A percentile compares a stretch with the other conserved stretches of the same genome.
Conservation (phyloP, 306 rosid species). For the Sindora glabra region DNA sequence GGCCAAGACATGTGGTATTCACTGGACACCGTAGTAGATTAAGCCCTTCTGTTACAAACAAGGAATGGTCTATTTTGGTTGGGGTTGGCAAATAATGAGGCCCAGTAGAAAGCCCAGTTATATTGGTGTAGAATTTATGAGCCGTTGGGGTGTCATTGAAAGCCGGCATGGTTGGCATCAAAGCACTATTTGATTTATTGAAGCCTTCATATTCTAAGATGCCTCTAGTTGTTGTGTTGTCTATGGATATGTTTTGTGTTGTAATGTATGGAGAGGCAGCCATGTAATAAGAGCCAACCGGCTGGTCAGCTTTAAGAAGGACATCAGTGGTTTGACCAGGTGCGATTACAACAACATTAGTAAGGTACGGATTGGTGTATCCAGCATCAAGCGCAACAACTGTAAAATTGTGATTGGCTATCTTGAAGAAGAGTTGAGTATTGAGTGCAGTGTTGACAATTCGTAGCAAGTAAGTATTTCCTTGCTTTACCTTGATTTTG, state of each 20-base stretch:
- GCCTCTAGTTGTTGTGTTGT: slow-evolving; percentile 31
- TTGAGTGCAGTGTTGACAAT: slow-evolving; percentile 58
- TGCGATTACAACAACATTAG: slow-evolving; percentile 30
- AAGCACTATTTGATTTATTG: not conserved
- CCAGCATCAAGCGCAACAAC: slow-evolving; percentile 57
- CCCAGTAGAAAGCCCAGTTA: slow-evolving; percentile 25
- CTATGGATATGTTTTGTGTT: not conserved
- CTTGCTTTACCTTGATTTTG: slow-evolving; percentile 30
- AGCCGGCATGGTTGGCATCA: slow-evolving; percentile 39
- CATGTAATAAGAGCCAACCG: slow-evolving; percentile 52
- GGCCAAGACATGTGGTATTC: not conserved
- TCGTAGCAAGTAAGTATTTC: slow-evolving; percentile 53
- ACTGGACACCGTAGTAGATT: slow-evolving; percentile 14
- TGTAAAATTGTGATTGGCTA: slow-evolving; percentile 56
- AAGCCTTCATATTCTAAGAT: slow-evolving; percentile 26
- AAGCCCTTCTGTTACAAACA: slow-evolving; percentile 44
- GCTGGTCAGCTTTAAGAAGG: slow-evolving; percentile 34
- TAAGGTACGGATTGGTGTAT: slow-evolving; percentile 39
- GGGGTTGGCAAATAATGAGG: slow-evolving; percentile 53
- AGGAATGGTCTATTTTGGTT: slow-evolving; percentile 28
- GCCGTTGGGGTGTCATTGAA: slow-evolving; percentile 34
- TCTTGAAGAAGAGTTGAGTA: slow-evolving; percentile 46
- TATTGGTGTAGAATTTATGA: slow-evolving; percentile 39
- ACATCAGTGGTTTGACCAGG: slow-evolving; percentile 67
- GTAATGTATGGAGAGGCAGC: slow-evolving; percentile 29